Conservation (phyloP, 768 basidiomycete genomes). For the Chalciporus pseudorubinellus region DNA sequence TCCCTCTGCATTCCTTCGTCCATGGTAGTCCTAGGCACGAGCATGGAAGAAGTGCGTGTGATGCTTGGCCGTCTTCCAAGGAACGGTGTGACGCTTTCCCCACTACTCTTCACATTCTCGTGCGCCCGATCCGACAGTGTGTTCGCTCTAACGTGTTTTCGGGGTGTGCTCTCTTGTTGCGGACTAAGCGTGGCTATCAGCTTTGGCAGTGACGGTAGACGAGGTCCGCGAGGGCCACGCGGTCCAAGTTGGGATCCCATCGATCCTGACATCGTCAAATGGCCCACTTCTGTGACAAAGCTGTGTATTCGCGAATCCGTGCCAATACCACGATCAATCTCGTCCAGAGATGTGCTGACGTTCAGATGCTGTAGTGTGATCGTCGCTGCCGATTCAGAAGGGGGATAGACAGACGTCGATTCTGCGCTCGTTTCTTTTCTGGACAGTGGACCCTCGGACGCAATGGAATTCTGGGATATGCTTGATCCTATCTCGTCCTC, state of each 20-base stretch:
- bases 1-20: constrained; percentile 1
- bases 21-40: constrained; percentile 7
- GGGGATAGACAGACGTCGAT: constrained; percentile 26
- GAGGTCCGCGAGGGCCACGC: constrained; percentile 23
- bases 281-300: constrained; percentile 25
- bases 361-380: constrained; percentile 16
- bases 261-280: constrained; percentile 14
- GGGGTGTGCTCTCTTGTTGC: constrained; percentile 24
- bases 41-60: constrained; percentile 17
- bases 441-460: constrained; percentile 2
- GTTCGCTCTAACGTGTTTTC: constrained; percentile 18
- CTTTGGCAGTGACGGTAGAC: constrained; percentile 16
- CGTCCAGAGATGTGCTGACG: constrained; percentile 22
- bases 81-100: constrained; percentile 23
- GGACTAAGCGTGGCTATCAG: constrained; percentile 6
- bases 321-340: constrained; percentile 27
- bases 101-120: constrained; percentile 35
- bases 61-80: constrained; percentile 21
- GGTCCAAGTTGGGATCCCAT: constrained; percentile 14
- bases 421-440: constrained; percentile 14
- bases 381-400: constrained; percentile 26
- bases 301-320: constrained; percentile 20
- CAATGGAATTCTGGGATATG: constrained; percentile 1
- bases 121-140: constrained; percentile 44
- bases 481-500: constrained; percentile 13